phyloP scores from a whole-genome alignment of 441 rosid species.

The Isatis lusitanica region DNA sequence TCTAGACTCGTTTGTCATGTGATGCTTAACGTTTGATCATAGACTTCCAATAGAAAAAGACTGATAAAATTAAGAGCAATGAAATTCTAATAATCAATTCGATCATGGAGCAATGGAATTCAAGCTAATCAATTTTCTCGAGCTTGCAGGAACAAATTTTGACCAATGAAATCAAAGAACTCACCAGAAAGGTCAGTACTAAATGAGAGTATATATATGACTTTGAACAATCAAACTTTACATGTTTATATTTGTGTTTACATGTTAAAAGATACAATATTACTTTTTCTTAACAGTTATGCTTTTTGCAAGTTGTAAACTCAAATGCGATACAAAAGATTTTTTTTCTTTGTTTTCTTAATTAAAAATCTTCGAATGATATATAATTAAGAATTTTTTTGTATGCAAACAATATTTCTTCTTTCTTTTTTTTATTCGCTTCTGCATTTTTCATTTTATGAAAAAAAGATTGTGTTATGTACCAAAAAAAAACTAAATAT shows the following conservation, averaged over 20 bases:
- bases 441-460: too few species aligned
- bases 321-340: background rate
- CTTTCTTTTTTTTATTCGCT: background rate
- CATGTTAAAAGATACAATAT: too few species aligned
- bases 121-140: background rate
- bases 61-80: background rate
- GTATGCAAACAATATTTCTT: background rate
- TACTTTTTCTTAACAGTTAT: too few species aligned
- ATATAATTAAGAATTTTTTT: background rate
- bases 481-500: background rate
- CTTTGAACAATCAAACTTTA: background rate
- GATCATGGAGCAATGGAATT: background rate
- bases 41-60: background rate
- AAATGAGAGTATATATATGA: background rate
- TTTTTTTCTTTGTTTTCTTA: background rate
- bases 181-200: conserved; percentile 58
- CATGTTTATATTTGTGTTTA: background rate
- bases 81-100: background rate
- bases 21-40: background rate
- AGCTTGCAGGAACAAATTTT: conserved; percentile 62
- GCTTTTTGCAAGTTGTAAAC: background rate
- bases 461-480: too few species aligned
- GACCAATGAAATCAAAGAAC: conserved; percentile 73
- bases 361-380: background rate
- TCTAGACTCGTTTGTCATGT: background rate